phyloP scores from a whole-genome alignment of 2,329 filamentous ascomycete genomes.

The Neofusicoccum kwambonambiense region DNA sequence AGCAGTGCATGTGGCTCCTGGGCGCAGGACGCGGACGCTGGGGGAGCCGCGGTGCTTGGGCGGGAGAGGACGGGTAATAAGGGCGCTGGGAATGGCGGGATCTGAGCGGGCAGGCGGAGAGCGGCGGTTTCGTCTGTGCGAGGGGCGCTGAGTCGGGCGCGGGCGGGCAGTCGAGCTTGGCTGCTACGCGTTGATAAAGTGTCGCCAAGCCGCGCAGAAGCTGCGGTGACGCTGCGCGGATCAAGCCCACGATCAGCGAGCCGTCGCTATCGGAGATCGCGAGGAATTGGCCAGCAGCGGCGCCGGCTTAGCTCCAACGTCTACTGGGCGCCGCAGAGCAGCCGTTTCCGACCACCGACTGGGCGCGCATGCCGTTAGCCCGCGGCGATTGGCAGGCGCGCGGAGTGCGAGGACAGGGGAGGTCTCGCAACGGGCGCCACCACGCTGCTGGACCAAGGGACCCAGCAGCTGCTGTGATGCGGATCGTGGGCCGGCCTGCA shows the following conservation, averaged over 20 bases:
- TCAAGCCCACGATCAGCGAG: neutral
- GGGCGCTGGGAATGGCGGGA: neutral
- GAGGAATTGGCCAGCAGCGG: conserved; percentile 12
- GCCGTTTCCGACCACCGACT: neutral
- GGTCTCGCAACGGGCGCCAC: neutral
- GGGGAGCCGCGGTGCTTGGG: neutral
- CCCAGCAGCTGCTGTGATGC: neutral
- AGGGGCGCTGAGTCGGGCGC: neutral
- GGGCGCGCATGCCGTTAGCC: neutral
- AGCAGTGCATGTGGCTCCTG: neutral
- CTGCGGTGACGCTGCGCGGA: conserved; percentile 1
- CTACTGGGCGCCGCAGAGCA: neutral
- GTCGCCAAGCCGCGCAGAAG: conserved; percentile 4
- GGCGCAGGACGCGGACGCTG: neutral
- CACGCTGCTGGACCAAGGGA: neutral
- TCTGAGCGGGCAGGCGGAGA: neutral
- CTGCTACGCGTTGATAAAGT: neutral
- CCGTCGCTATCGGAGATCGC: conserved; percentile 6
- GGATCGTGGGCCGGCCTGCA: conserved; percentile 3
- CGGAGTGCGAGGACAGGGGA: neutral
- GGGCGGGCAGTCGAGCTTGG: neutral
- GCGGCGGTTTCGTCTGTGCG: neutral
- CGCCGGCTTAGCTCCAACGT: conserved; percentile 7
- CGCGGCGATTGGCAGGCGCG: neutral
- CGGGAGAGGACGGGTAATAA: conserved; percentile 14